Evolutionary conservation across 345 rosid genomes (phyloP), one percentile per base, ranked within the genome.

Genomic region (Triadica sebifera): DNA sequence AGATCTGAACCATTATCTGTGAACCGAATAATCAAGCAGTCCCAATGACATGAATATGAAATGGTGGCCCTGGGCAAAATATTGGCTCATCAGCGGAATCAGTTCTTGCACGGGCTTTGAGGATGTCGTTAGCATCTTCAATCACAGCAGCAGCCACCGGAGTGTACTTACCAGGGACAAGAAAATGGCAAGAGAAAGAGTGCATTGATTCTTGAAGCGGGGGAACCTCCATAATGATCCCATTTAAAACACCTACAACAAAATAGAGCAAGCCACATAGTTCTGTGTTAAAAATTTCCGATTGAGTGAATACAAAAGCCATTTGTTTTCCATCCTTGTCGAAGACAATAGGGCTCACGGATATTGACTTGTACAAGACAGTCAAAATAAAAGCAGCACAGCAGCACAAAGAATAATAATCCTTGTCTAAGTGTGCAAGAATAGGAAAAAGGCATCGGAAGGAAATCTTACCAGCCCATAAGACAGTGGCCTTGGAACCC

Each of bases 161-260:
- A 2, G 97, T 89, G 83, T 93, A 96, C 82, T 93, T 97, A 67
- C 99, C 99, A 0, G 97, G 99, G 20, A 93, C 95, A 58, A 93
- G 95, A 78, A 93, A 90, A 82, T 91, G 88, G 29, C 93, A 83
- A 8, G 98, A 87, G 85, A 96, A 96, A 45, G 85, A 20, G 74
- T 91, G 98, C 76, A 80, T 87, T n/a, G 83, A 65, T 85, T 93
- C 98, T 83, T 86, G 79, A 39, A 96, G 87, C 0, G 97, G 92
- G 4, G 90, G 90, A 79, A 84, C 91, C 82, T 93, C 98, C 87
- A 90, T 73, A 24, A 76, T 71, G 69, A 96, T 90, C 67, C 93
- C 97, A 81, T 84, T 83, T 67, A 96, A 77, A 51, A 88, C 89
- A 77, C 98, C 99, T 93, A 59, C 58, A 62, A 25, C 34, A 45